Conservation (phyloP, 768 basidiomycete genomes). For the Pulveroboletus ravenelii region DNA sequence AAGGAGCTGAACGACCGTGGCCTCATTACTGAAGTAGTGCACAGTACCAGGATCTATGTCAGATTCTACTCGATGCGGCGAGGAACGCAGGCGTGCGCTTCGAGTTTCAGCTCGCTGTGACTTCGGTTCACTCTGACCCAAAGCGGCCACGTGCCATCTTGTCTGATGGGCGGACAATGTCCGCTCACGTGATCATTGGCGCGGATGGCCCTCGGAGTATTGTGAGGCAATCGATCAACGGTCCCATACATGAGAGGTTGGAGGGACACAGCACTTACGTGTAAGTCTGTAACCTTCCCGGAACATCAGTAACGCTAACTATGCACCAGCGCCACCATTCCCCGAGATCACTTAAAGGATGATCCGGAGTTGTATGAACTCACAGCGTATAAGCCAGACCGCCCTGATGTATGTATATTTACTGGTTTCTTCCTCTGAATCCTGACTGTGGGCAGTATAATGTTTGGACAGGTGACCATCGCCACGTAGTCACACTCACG, state of each 20-base stretch:
- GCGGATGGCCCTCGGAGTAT: constrained; percentile 57
- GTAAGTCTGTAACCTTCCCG: constrained; percentile 28
- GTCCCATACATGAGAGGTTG: constrained; percentile 27
- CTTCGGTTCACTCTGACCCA: constrained; percentile 30
- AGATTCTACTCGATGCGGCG: constrained; percentile 46
- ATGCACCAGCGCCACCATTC: constrained; percentile 36
- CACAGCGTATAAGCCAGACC: constrained; percentile 20
- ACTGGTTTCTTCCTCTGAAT: background rate
- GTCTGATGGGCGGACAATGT: constrained; percentile 41
- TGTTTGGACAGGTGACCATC: constrained; percentile 25
- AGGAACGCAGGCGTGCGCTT: constrained; percentile 47
- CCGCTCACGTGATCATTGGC: constrained; percentile 54
- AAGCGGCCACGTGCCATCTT: constrained; percentile 29
- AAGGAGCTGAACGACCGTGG: background rate
- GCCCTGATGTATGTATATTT: constrained; percentile 19
- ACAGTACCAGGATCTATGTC: constrained; percentile 53
- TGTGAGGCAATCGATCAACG: constrained; percentile 33
- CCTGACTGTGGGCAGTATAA: constrained; percentile 16
- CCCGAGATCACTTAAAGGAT: constrained; percentile 37
- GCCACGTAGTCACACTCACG: constrained; percentile 20
- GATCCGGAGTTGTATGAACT: constrained; percentile 40
- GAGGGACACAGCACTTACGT: constrained; percentile 41
- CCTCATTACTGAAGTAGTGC: background rate
- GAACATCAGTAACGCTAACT: background rate
- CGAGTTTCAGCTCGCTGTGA: constrained; percentile 40